Base-by-base conservation (phyloP, 352 stramenopile genomes). In the Phytophthora melonis region DNA sequence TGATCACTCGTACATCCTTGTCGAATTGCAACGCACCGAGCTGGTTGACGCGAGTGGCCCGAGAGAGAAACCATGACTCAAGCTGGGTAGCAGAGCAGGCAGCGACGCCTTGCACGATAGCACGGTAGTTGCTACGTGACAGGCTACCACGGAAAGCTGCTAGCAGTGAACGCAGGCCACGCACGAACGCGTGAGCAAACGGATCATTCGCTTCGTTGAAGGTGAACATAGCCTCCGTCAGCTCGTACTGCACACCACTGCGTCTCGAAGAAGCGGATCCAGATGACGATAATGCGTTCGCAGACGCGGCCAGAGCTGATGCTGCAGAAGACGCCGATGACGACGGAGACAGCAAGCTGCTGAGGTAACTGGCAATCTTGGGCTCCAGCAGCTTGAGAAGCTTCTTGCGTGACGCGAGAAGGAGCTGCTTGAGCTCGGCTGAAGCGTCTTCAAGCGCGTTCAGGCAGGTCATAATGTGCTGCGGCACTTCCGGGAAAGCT, bases 121-220 rank as follows among this genome's bases (percentile, higher is more conserved):
- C 69, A 36, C 70, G 67, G 53, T 87, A 91, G 68, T 95, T 97
- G 55, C 65, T 73, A 34, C 73, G 61, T 45, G 90, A 94, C 14
- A 96, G 71, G 25, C 66, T 86, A 8, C 57, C 62, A 53, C 75
- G 80, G 68, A 93, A 95, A 14, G 74, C 71, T 3, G 50, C 65
- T 13, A 97, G 64, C 23, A 94, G 59, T 18, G 78, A 83, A 13
- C 84, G 82, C 65, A 96, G 75, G 6, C 79, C 72, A 41, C 77
- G 78, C 13, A 95, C 87, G 71, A 96, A 93, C 36, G 82, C 76
- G 66, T 92, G 81, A 14, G 88, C 90, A 61, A 95, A 97, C 55
- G 90, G 90, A 43, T 97, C 90, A 70, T 97, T 97, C 39, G 88
- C 90, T 65, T 97, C 90, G 66, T 97, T 96, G 41, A 91, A 83